phyloP scores from a whole-genome alignment of 306 rosid genomes.

The barrel medic (Medicago truncatula) region DNA sequence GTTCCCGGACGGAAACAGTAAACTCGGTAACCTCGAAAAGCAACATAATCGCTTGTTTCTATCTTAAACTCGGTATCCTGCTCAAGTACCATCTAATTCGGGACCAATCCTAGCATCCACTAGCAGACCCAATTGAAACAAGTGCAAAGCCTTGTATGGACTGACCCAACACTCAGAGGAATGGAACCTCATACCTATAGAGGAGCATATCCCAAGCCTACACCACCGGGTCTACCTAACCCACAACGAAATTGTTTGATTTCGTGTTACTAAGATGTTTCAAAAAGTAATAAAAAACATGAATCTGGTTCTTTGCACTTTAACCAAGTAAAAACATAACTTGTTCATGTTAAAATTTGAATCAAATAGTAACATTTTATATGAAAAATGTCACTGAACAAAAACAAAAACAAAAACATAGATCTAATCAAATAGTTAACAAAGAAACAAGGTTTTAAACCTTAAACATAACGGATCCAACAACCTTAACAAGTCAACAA shows the following conservation, averaged over 20 bases:
- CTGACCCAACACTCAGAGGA: no score
- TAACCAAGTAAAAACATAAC: constrained; percentile 11
- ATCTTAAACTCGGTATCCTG: no score
- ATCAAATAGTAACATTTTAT: neutral
- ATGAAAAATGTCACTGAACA: neutral
- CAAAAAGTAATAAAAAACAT: neutral
- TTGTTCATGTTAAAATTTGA: neutral
- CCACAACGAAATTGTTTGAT: no score
- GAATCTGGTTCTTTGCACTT: neutral
- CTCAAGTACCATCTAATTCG: no score
- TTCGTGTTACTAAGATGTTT: no score
- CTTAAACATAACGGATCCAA: constrained; percentile 47
- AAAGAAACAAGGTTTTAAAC: constrained; percentile 15
- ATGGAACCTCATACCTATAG: no score
- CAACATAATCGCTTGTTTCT: neutral
- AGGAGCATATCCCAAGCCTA: no score
- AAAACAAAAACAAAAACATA: constrained; percentile 1
- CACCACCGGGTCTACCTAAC: no score
- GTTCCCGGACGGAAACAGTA: neutral
- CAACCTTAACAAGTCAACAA: constrained; percentile 25
- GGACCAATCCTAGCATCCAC: no score
- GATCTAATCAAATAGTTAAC: constrained; percentile 38
- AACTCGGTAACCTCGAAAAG: neutral
- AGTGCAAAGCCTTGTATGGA: no score
- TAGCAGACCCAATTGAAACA: no score